Evolutionary conservation across 2,329 filamentous ascomycete species (phyloP).

Genomic region (Geoglossum cookeanum): DNA sequence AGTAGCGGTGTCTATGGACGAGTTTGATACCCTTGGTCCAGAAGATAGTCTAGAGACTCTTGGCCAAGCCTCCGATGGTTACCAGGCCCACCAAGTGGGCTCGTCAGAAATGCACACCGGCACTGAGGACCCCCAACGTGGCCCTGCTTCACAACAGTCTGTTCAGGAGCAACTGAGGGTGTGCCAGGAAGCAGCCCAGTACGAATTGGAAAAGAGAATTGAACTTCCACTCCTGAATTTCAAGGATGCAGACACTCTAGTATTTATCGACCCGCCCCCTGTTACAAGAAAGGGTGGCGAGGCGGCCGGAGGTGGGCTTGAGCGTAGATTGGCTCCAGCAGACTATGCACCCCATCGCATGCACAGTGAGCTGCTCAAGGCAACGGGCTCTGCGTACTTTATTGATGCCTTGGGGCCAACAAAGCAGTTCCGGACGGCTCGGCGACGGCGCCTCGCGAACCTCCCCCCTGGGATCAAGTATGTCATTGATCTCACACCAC

Average conservation of each 20-base stretch:
- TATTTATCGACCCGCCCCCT: conserved; percentile 12
- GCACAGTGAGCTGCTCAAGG: conserved; percentile 27
- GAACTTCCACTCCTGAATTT: conserved; percentile 12
- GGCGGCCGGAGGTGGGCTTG: conserved; percentile 3
- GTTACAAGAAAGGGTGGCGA: conserved; percentile 6
- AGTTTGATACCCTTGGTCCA: neutral
- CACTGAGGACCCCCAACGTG: neutral
- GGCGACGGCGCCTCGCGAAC: conserved; percentile 17
- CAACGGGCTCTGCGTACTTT: conserved; percentile 29
- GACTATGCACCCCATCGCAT: conserved; percentile 19
- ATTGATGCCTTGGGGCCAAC: conserved; percentile 25
- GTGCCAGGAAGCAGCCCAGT: neutral
- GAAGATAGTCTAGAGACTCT: neutral
- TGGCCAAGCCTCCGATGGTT: neutral
- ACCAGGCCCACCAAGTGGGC: neutral
- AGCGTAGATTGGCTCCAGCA: neutral
- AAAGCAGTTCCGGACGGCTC: conserved; percentile 22
- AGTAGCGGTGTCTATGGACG: neutral
- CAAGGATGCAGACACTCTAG: conserved; percentile 13
- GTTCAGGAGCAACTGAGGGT: neutral
- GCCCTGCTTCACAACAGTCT: neutral
- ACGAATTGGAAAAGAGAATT: neutral
- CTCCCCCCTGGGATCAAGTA: conserved; percentile 30
- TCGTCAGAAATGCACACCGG: neutral
- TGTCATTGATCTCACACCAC: conserved; percentile 44